Base-by-base conservation (phyloP, 2,329 filamentous ascomycete species). In the Proliferodiscus dingleyae region DNA sequence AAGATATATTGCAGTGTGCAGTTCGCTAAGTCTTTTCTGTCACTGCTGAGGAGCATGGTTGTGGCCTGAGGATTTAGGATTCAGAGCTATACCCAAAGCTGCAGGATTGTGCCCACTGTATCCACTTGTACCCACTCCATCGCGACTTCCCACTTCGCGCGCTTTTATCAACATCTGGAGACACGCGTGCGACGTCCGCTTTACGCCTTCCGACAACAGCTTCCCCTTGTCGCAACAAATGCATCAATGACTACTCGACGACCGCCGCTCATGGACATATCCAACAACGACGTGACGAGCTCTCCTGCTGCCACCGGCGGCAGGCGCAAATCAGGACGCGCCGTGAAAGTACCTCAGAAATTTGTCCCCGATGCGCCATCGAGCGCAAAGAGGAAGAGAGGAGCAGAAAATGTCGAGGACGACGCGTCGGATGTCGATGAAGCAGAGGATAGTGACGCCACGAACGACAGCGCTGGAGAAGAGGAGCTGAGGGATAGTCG, bases 241-340 rank as follows among this genome's bases (percentile, higher is more conserved):
- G 57, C 41, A 51, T 58, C 56, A 57, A 72, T 73, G 67, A 64
- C 57, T 63, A 58, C 63, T 54, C 62, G 57, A 59, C 65, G 69
- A 67, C 59, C 62, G 63, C 70, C 71, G 56, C 71, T 73, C 58
- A 74, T 74, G 71, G 70, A 74, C 61, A 63, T 64, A 36, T 61
- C 60, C 67, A 74, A 79, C 57, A 75, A 72, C 60, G 76, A 75
- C 68, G 71, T 73, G 64, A 74, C 70, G 60, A 68, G 70, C 54
- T 74, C 75, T 50, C 72, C 75, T 45, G 68, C 70, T 50, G 70
- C 73, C 51, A 66, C 69, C 49, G 70, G 71, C 60, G 52, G 48
- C 28, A 75, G 76, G 72, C 81, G 83, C 65, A 78, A 80, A 55
- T 86, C 82, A 29, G 79, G 80, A 78, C 80, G 80, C 78, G 80